Evolutionary conservation across 2,329 filamentous ascomycete species (phyloP).

Genomic region (Trichophaea hybrida): DNA sequence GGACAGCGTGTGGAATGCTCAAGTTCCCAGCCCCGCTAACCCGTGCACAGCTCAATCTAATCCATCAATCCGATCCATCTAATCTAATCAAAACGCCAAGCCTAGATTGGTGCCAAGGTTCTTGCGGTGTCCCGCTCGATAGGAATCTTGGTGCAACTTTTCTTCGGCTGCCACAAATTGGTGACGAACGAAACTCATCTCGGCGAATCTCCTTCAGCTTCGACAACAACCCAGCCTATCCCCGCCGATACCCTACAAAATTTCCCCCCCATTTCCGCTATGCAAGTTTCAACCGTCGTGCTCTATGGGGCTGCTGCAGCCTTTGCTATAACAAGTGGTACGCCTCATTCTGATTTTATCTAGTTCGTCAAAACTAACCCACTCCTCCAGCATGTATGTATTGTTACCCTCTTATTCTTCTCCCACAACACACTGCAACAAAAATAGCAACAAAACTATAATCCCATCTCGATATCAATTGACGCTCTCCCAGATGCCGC

Average conservation of each 20-base stretch:
- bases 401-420: neutral
- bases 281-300: neutral
- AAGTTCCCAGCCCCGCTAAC: neutral
- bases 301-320: conserved; percentile 3
- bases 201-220: neutral
- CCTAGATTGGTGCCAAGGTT: no score
- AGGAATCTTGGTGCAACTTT: neutral
- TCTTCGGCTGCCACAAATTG: neutral
- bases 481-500: conserved; percentile 38
- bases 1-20: neutral
- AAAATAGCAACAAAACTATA: neutral
- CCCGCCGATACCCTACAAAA: neutral
- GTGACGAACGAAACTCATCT: neutral
- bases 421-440: neutral
- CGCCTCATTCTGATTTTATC: neutral
- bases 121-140: no score
- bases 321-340: conserved; percentile 5
- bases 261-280: neutral
- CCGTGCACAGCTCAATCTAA: neutral
- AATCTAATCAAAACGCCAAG: no score
- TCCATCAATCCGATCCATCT: no score
- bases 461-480: neutral
- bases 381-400: neutral
- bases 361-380: neutral
- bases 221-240: neutral